phyloP scores from a whole-genome alignment of 2,329 filamentous ascomycete genomes.

The Talaromyces verruculosus region DNA sequence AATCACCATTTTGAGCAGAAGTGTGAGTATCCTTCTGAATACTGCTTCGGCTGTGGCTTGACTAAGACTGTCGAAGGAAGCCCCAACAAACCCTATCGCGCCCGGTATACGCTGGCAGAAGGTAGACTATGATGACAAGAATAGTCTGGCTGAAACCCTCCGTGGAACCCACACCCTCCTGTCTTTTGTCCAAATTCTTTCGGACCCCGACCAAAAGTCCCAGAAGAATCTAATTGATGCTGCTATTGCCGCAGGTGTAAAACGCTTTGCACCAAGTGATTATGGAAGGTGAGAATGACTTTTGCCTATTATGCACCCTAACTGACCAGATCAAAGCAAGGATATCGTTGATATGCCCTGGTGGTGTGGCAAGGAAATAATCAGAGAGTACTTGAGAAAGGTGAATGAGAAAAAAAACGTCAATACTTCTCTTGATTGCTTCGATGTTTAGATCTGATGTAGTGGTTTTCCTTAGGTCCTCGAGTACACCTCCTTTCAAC shows the following conservation, averaged over 20 bases:
- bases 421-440: background rate
- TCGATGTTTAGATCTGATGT: background rate
- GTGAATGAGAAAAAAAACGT: conserved; percentile 6
- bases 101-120: background rate
- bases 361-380: background rate
- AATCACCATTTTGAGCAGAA: conserved; percentile 3
- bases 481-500: conserved; percentile 19
- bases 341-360: conserved; percentile 1
- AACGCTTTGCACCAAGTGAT: conserved; percentile 18
- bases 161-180: conserved; percentile 15
- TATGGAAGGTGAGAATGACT: conserved; percentile 7
- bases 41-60: background rate
- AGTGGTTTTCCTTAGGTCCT: background rate
- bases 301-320: background rate
- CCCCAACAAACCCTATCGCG: background rate
- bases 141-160: background rate
- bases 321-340: background rate
- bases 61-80: background rate
- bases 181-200: conserved; percentile 9
- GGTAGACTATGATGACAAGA: conserved; percentile 12
- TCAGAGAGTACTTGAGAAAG: conserved; percentile 9
- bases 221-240: conserved; percentile 19
- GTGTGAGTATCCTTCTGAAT: background rate
- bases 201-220: conserved; percentile 8
- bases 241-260: conserved; percentile 10